Evolutionary conservation across 2,329 filamentous ascomycete species (phyloP).

Genomic region (Cercospora citrullina): DNA sequence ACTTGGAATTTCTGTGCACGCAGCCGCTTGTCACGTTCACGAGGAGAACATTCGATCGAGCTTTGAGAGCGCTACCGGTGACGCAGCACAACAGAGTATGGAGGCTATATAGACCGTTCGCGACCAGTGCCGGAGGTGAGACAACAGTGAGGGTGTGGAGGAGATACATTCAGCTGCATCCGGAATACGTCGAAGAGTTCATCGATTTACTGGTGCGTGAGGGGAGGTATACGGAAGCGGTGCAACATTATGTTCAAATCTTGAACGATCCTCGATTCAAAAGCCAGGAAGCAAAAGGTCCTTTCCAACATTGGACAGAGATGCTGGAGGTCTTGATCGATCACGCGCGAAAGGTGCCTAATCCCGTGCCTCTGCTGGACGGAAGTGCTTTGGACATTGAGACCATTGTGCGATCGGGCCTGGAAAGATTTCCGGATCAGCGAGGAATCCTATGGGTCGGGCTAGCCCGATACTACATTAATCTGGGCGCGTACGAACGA

Average conservation of each 20-base stretch:
- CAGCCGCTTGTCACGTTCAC: constrained; percentile 90
- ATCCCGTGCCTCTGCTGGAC: constrained; percentile 76
- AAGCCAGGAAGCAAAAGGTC: constrained; percentile 91
- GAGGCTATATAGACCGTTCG: constrained; percentile 87
- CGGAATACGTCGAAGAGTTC: constrained; percentile 92
- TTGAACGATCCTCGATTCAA: constrained; percentile 87
- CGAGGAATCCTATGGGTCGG: constrained; percentile 93
- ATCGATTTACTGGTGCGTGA: constrained; percentile 84
- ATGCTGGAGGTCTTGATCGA: constrained; percentile 94
- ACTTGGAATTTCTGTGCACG: constrained; percentile 82
- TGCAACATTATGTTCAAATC: constrained; percentile 86
- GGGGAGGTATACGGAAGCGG: constrained; percentile 84
- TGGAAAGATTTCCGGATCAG: constrained; percentile 87
- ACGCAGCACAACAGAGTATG: constrained; percentile 96
- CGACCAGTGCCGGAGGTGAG: constrained; percentile 82
- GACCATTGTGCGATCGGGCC: constrained; percentile 87
- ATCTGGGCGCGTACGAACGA: constrained; percentile 85
- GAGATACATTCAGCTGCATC: constrained; percentile 95
- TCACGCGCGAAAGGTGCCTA: constrained; percentile 61
- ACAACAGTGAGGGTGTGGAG: constrained; percentile 93
- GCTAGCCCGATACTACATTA: constrained; percentile 94
- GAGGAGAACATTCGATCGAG: constrained; percentile 85
- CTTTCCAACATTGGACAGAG: constrained; percentile 96
- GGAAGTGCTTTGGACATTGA: constrained; percentile 87
- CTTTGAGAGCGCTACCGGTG: constrained; percentile 84